phyloP scores from a whole-genome alignment of 495 filamentous ascomycete genomes.

The Neurospora pannonica region DNA sequence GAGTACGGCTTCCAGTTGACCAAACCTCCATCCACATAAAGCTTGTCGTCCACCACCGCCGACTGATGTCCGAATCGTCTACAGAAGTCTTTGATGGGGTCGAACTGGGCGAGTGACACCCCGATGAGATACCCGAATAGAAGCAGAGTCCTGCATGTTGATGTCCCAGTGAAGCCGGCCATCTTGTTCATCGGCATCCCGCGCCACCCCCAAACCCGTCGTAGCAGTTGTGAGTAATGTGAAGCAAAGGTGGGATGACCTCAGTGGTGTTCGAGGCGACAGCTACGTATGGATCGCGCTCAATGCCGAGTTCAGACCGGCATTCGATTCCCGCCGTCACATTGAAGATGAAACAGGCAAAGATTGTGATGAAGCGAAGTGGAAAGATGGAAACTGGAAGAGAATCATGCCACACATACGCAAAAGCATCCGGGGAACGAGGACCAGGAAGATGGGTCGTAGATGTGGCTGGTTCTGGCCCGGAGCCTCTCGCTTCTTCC shows the following conservation, averaged over 20 bases:
- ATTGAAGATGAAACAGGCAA: neutral
- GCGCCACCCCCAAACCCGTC: neutral
- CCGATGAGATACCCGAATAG: neutral
- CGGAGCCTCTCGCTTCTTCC: neutral
- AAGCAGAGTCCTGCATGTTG: neutral
- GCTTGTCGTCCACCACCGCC: conserved; percentile 36
- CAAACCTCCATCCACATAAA: conserved; percentile 48
- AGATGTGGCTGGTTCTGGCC: neutral
- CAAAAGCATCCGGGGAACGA: neutral
- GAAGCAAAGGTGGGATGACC: neutral
- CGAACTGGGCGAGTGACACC: conserved; percentile 8
- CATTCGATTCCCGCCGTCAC: neutral
- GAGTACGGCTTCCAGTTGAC: conserved; percentile 38
- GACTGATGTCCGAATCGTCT: conserved; percentile 43
- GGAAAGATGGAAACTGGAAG: neutral
- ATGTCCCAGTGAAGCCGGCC: neutral
- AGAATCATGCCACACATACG: neutral
- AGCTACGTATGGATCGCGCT: neutral
- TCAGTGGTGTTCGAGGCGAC: neutral
- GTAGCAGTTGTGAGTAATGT: neutral
- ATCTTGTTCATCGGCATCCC: neutral
- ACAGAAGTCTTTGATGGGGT: conserved; percentile 41
- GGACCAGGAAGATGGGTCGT: neutral
- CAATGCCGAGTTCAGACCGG: neutral
- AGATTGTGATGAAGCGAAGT: neutral